Conservation (phyloP, 208 protist genomes). For the Trypanosoma theileri region DNA sequence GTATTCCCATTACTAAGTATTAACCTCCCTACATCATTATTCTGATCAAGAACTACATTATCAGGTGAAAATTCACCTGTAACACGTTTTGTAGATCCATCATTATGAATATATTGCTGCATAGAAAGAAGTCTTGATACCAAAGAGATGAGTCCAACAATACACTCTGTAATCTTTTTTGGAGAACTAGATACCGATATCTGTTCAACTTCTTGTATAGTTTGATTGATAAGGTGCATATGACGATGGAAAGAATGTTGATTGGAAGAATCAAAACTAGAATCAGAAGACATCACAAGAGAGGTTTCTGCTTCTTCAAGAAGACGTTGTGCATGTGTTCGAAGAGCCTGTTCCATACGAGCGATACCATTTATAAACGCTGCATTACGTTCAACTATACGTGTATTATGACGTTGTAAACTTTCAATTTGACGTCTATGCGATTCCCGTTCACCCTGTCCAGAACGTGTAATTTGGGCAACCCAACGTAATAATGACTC, state of each 20-base stretch:
- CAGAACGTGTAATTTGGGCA: slow-evolving; percentile 47
- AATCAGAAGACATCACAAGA: not conserved
- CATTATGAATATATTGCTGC: slow-evolving; percentile 20
- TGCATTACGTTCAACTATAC: slow-evolving; percentile 44
- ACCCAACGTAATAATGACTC: slow-evolving; percentile 49
- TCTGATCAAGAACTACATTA: not conserved
- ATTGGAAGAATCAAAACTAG: slow-evolving; percentile 15
- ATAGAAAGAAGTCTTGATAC: slow-evolving; percentile 18
- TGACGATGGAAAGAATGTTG: slow-evolving; percentile 9
- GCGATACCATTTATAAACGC: slow-evolving; percentile 42
- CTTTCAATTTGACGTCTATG: slow-evolving; percentile 65
- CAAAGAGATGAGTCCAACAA: slow-evolving; percentile 18
- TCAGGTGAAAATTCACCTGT: slow-evolving; percentile 5
- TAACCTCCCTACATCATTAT: not conserved
- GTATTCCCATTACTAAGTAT: slow-evolving; percentile 10
- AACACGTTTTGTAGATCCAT: slow-evolving; percentile 5
- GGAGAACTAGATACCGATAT: slow-evolving; percentile 28
- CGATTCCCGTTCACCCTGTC: slow-evolving; percentile 47
- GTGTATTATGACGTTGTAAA: slow-evolving; percentile 70
- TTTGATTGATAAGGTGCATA: slow-evolving; percentile 24
- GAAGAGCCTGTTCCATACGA: slow-evolving; percentile 42
- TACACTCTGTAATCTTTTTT: slow-evolving; percentile 23
- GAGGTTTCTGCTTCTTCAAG: slow-evolving; percentile 43
- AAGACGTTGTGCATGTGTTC: slow-evolving; percentile 50
- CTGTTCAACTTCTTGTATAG: slow-evolving; percentile 23